Percentiles rank a stretch among this genome's conserved stretches.
Conservation (phyloP, 2,329 filamentous ascomycete genomes). For the Fusarium subtropicale region DNA sequence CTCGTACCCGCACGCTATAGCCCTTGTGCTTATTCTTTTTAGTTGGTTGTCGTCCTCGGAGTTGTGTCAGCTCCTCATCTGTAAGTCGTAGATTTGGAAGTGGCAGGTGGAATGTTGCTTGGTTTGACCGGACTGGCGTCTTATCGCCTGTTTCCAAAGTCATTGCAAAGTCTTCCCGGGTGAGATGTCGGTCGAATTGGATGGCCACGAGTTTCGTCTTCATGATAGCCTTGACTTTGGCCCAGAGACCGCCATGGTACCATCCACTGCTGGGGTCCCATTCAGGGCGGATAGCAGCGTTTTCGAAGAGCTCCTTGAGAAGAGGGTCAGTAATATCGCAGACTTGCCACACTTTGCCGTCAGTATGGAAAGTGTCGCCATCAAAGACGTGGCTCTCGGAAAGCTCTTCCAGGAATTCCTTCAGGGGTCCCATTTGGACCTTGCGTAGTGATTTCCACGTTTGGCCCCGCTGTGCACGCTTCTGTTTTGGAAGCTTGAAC, state of each 20-base stretch:
- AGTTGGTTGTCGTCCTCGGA: conserved; percentile 52
- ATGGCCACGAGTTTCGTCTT: conserved; percentile 83
- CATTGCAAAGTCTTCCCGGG: conserved; percentile 52
- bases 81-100: conserved; percentile 53
- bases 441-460: conserved; percentile 63
- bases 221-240: conserved; percentile 88
- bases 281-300: conserved; percentile 66
- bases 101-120: conserved; percentile 51
- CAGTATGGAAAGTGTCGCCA: conserved; percentile 76
- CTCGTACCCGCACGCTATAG: conserved; percentile 51
- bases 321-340: conserved; percentile 90
- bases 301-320: conserved; percentile 73
- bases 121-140: conserved; percentile 50
- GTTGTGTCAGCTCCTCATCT: conserved; percentile 51
- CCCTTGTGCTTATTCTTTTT: conserved; percentile 54
- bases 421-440: conserved; percentile 54
- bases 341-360: conserved; percentile 93
- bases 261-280: conserved; percentile 81
- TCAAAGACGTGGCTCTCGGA: conserved; percentile 81
- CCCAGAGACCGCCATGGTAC: conserved; percentile 84
- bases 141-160: conserved; percentile 52
- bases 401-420: conserved; percentile 54
- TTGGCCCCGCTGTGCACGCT: conserved; percentile 58
- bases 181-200: conserved; percentile 65
- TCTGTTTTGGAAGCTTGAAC: conserved; percentile 76